phyloP scores from a whole-genome alignment of 805 yeast species.

The Candida orba region DNA sequence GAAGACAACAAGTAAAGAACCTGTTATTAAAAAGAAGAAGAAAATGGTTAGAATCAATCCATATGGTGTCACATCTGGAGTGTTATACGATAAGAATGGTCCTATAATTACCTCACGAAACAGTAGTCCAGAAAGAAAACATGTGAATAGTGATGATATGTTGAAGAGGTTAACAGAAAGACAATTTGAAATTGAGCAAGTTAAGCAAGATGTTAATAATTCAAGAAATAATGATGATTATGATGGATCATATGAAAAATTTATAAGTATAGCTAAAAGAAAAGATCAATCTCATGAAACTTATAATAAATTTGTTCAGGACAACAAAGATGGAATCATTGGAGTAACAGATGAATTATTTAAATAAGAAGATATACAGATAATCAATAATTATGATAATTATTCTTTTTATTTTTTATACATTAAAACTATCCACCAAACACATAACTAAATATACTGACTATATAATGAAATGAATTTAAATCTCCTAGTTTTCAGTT shows the following conservation, averaged over 20 bases:
- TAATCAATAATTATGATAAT: neutral
- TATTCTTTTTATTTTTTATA: conserved; percentile 6
- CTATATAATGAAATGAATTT: no score
- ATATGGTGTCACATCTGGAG: conserved; percentile 6
- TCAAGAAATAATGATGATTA: conserved; percentile 8
- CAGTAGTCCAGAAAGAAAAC: no score
- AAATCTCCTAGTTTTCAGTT: conserved; percentile 27
- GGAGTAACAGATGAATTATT: neutral
- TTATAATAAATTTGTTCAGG: conserved; percentile 15
- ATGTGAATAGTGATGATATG: conserved; percentile 1
- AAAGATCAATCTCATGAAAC: conserved; percentile 12
- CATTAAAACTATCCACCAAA: conserved; percentile 2
- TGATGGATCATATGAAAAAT: conserved; percentile 11
- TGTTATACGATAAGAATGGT: neutral
- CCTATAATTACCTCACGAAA: no score
- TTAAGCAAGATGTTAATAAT: conserved; percentile 6
- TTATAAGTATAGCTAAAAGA: conserved; percentile 16
- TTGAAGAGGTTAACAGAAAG: conserved; percentile 16
- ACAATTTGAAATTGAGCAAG: conserved; percentile 12
- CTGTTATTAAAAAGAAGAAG: conserved; percentile 4
- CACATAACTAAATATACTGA: no score
- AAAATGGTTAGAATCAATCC: neutral
- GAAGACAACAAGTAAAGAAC: conserved; percentile 8
- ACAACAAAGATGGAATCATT: conserved; percentile 3
- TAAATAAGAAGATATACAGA: neutral